Evolutionary conservation across 106 monocot genomes (phyloP).

Genomic region (Platanthera guangdongensis): DNA sequence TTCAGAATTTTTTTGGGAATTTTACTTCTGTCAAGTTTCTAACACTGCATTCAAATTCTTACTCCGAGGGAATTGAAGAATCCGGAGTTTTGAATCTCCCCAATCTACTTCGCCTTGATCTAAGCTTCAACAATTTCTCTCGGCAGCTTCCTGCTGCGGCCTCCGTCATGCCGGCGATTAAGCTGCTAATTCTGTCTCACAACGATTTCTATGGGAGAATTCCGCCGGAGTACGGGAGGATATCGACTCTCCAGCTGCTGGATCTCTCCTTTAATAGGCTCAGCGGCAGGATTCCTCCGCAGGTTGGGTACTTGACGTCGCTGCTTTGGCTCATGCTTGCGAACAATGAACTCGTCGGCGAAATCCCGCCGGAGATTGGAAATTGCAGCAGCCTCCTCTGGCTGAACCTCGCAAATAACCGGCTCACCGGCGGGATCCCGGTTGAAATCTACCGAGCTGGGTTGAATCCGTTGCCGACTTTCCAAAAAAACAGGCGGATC

Average conservation of each 20-base stretch:
- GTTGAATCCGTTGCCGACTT: slow-evolving; percentile 37
- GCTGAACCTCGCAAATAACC: slow-evolving; percentile 73
- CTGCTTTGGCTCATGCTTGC: slow-evolving; percentile 76
- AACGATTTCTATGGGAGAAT: slow-evolving; percentile 62
- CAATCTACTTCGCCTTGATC: slow-evolving; percentile 33
- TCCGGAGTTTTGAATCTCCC: slow-evolving; percentile 52
- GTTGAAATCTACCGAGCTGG: slow-evolving; percentile 37
- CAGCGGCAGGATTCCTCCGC: slow-evolving; percentile 47
- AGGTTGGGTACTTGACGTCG: slow-evolving; percentile 53
- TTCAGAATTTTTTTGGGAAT: slow-evolving; percentile 44
- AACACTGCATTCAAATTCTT: slow-evolving; percentile 45
- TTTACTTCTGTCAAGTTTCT: slow-evolving; percentile 35
- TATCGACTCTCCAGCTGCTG: slow-evolving; percentile 40
- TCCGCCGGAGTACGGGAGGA: slow-evolving; percentile 36
- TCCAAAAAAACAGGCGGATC: slow-evolving; percentile 33
- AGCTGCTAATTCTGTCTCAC: slow-evolving; percentile 43
- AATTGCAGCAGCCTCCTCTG: slow-evolving; percentile 67
- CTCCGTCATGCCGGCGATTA: slow-evolving; percentile 29
- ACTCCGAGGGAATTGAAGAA: slow-evolving; percentile 41
- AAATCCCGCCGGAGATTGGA: slow-evolving; percentile 70
- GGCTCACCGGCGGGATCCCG: slow-evolving; percentile 45
- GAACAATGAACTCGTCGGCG: slow-evolving; percentile 47
- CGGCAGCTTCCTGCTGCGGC: slow-evolving; percentile 36
- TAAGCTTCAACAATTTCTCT: slow-evolving; percentile 68
- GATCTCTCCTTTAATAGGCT: slow-evolving; percentile 66